phyloP scores from a whole-genome alignment of 371 early-diverging fungal species.

The Lichtheimia ramosa region DNA sequence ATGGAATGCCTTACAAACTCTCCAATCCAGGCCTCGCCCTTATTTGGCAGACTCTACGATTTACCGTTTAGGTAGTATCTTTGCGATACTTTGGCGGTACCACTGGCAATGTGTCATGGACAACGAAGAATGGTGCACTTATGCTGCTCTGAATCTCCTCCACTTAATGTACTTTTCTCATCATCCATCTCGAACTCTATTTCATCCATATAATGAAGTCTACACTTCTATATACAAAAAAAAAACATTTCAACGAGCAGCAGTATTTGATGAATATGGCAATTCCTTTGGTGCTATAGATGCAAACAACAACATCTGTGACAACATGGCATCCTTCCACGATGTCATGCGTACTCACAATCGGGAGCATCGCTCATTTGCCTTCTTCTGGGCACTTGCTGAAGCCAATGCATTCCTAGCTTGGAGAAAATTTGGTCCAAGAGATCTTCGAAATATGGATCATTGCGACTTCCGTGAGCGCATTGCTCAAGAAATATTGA shows the following conservation, averaged over 20 bases:
- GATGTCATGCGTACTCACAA: constrained; percentile 7
- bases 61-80: too few relatives aligned
- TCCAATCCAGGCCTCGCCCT: too few relatives aligned
- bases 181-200: too few relatives aligned
- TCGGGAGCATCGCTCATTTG: constrained; percentile 4
- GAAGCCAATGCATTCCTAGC: constrained; percentile 8
- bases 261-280: not conserved
- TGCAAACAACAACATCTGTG: constrained; percentile 8
- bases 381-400: constrained; percentile 8
- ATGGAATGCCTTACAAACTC: too few relatives aligned
- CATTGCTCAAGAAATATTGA: not conserved
- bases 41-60: too few relatives aligned
- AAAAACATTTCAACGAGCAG: not conserved
- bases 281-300: constrained; percentile 1
- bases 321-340: constrained; percentile 6
- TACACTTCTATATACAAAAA: too few relatives aligned
- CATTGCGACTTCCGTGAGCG: not conserved
- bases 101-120: too few relatives aligned
- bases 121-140: too few relatives aligned
- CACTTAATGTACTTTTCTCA: too few relatives aligned
- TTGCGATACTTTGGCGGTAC: too few relatives aligned
- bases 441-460: not conserved
- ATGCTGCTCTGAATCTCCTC: too few relatives aligned
- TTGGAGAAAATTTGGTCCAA: not conserved
- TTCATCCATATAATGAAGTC: too few relatives aligned